A percentile compares a stretch with the other conserved stretches of the same genome.
phyloP scores from a whole-genome alignment of 176 grass and related monocot species.

The Paspalum vaginatum region DNA sequence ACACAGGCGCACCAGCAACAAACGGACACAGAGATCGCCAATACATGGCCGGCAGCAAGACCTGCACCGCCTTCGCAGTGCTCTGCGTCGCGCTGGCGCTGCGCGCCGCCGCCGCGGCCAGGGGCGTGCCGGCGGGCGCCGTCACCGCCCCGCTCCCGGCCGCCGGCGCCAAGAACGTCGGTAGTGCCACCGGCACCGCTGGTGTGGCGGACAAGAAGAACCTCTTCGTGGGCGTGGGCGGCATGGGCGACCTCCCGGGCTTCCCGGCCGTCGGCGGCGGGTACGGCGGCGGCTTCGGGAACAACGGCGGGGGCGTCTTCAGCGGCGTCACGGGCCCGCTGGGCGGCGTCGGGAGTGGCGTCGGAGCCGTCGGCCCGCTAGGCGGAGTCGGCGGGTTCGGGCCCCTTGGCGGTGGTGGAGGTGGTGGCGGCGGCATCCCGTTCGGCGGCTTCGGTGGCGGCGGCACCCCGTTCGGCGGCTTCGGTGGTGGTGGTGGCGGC shows the following conservation, averaged over 20 bases:
- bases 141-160: conserved; percentile 6
- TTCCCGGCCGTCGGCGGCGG: conserved; percentile 49
- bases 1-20: not conserved
- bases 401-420: conserved; percentile 26
- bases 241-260: conserved; percentile 59
- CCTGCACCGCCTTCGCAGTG: conserved; percentile 9
- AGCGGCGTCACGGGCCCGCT: conserved; percentile 59
- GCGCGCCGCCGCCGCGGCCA: conserved; percentile 25
- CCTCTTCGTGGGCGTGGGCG: conserved; percentile 57
- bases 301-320: conserved; percentile 65
- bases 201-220: conserved; percentile 54
- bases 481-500: conserved; percentile 22
- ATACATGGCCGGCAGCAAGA: conserved; percentile 45
- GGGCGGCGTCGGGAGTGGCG: conserved; percentile 41
- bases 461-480: conserved; percentile 24
- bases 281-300: conserved; percentile 62
- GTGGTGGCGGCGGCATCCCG: conserved; percentile 23
- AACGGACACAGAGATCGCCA: not conserved
- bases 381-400: conserved; percentile 39
- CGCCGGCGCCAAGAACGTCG: not conserved
- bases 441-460: conserved; percentile 27
- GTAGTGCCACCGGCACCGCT: not conserved
- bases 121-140: not conserved
- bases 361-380: conserved; percentile 33
- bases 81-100: conserved; percentile 41